Conservation (phyloP, 768 basidiomycete species). For the Sistotremastrum niveocremeum region DNA sequence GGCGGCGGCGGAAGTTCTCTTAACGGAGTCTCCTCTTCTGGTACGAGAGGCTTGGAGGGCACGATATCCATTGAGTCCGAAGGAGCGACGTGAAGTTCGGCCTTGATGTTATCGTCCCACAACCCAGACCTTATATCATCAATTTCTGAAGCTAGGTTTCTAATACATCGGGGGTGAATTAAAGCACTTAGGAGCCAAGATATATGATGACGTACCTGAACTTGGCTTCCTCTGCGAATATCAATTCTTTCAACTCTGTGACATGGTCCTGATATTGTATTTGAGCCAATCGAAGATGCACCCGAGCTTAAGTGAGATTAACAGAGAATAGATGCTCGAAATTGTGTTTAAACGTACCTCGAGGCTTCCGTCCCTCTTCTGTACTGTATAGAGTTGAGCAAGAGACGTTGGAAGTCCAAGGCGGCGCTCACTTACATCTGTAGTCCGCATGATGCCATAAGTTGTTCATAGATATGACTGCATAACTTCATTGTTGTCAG, state of each 20-base stretch:
- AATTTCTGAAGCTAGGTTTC: constrained; percentile 59
- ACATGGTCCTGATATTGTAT: constrained; percentile 59
- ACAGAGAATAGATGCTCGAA: background rate
- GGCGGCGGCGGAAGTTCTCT: too few species aligned
- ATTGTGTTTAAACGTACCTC: constrained; percentile 27
- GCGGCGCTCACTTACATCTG: constrained; percentile 35
- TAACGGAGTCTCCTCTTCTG: too few species aligned
- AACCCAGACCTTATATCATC: constrained; percentile 57
- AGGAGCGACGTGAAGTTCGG: constrained; percentile 11
- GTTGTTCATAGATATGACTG: constrained; percentile 44
- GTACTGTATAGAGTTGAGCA: constrained; percentile 19
- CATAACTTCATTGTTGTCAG: constrained; percentile 38
- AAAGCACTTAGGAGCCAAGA: background rate
- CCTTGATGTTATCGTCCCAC: constrained; percentile 42
- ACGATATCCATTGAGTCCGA: too few species aligned
- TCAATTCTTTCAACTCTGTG: constrained; percentile 56
- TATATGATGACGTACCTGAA: constrained; percentile 46
- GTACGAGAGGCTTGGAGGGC: too few species aligned
- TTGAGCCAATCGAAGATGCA: constrained; percentile 60
- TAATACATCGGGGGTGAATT: constrained; percentile 14
- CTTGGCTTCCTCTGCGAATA: constrained; percentile 55
- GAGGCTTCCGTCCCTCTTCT: constrained; percentile 37
- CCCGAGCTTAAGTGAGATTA: constrained; percentile 31
- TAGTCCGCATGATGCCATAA: constrained; percentile 57
- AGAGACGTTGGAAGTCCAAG: constrained; percentile 4